Evolutionary conservation across 768 basidiomycete species (phyloP).

Genomic region (Russula ochroleuca): DNA sequence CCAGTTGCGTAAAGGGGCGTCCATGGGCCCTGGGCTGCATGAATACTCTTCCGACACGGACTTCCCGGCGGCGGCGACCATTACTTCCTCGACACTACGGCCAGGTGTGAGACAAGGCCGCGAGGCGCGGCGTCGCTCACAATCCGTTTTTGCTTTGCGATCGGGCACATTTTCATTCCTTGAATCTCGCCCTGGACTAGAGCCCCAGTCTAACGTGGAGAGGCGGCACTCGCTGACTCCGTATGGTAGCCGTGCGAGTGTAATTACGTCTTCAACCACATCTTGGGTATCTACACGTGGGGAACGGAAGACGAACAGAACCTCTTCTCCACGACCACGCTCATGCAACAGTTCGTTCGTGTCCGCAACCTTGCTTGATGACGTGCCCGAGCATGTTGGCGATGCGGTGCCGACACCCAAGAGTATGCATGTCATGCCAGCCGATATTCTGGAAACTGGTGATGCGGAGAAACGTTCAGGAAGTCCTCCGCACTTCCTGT

Average conservation of each 20-base stretch:
- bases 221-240: constrained; percentile 16
- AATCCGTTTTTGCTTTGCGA: constrained; percentile 31
- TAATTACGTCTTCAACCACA: constrained; percentile 22
- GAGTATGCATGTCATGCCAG: constrained; percentile 24
- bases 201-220: constrained; percentile 7
- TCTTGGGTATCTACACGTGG: constrained; percentile 11
- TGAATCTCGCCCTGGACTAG: constrained; percentile 14
- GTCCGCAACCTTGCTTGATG: constrained; percentile 13
- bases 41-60: not conserved
- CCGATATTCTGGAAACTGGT: constrained; percentile 12
- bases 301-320: not conserved
- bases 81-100: constrained; percentile 6
- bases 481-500: not conserved
- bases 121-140: constrained; percentile 35
- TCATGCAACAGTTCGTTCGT: constrained; percentile 25
- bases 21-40: constrained; percentile 18
- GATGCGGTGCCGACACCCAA: constrained; percentile 7
- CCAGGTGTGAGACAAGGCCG: constrained; percentile 20
- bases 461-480: constrained; percentile 7
- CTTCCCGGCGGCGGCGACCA: not conserved
- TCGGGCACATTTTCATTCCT: constrained; percentile 26
- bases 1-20: constrained; percentile 22
- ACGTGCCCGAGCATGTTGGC: constrained; percentile 1
- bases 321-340: constrained; percentile 10
- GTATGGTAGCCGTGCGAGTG: constrained; percentile 19